Conservation (phyloP, 495 filamentous ascomycete genomes). For the Talaromyces liani region DNA sequence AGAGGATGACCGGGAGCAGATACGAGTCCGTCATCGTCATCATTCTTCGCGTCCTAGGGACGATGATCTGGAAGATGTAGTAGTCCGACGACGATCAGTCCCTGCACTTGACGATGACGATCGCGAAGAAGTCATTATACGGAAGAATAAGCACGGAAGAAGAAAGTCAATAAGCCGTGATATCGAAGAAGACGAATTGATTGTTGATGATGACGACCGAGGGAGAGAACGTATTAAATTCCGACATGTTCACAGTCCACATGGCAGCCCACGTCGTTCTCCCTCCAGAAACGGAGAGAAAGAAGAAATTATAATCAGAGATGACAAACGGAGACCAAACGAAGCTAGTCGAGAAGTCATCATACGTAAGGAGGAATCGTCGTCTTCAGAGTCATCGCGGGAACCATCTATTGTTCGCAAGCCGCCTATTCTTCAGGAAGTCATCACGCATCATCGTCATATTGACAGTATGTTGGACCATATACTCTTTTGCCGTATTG, state of each 20-base stretch:
- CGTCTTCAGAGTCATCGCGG: constrained; percentile 24
- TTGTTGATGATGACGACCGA: not conserved
- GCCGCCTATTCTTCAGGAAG: constrained; percentile 68
- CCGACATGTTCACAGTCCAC: constrained; percentile 1
- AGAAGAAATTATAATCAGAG: constrained; percentile 10
- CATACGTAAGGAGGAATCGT: constrained; percentile 6
- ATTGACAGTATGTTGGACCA: constrained; percentile 56
- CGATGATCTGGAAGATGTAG: constrained; percentile 15
- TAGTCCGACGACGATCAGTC: constrained; percentile 9
- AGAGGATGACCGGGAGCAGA: not conserved
- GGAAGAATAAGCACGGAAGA: not conserved
- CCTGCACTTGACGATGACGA: constrained; percentile 10
- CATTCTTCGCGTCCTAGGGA: not conserved
- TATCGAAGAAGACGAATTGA: constrained; percentile 4
- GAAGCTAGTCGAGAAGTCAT: not conserved
- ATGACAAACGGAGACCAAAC: not conserved
- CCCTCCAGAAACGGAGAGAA: not conserved
- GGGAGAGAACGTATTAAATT: constrained; percentile 7
- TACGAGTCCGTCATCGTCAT: not conserved
- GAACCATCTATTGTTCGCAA: constrained; percentile 52
- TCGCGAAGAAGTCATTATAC: constrained; percentile 5
- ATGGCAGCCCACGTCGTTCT: not conserved
- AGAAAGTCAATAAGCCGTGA: not conserved
- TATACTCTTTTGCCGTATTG: not conserved
- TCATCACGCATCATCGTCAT: constrained; percentile 78